These are phyloP conservation scores for Pyrus communis DNA, from an alignment of 306 rosid species.

Conservation along the genomic window DNA sequence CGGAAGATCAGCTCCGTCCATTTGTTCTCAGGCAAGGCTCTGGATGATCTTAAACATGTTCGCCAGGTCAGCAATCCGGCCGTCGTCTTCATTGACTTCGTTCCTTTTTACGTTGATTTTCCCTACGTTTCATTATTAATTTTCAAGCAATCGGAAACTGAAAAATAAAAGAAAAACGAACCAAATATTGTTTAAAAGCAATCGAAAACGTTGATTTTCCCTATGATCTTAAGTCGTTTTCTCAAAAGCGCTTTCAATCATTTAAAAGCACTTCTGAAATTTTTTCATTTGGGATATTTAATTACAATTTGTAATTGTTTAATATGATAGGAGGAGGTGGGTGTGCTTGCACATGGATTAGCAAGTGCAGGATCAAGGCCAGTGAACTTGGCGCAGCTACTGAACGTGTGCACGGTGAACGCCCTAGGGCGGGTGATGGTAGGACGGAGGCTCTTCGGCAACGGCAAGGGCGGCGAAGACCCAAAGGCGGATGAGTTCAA, in stretches of 20 bases:
- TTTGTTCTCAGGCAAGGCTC: constrained; percentile 69
- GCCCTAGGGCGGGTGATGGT: constrained; percentile 57
- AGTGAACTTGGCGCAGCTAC: constrained; percentile 44
- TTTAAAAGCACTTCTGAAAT: too few relatives aligned
- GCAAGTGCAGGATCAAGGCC: constrained; percentile 30
- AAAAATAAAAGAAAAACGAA: too few relatives aligned
- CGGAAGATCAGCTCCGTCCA: constrained; percentile 74
- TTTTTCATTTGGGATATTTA: too few relatives aligned
- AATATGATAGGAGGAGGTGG: constrained; percentile 58
- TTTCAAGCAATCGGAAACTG: background rate
- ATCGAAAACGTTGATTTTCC: too few relatives aligned
- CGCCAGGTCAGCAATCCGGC: constrained; percentile 44
- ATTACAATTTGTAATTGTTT: too few relatives aligned
- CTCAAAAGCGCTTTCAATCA: too few relatives aligned
- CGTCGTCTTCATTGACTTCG: background rate
- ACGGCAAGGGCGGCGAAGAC: constrained; percentile 33
- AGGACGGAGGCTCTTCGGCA: constrained; percentile 53
- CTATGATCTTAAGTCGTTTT: too few relatives aligned
- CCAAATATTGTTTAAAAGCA: too few relatives aligned
- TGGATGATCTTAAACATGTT: constrained; percentile 55
- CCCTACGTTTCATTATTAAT: background rate
- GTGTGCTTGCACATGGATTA: constrained; percentile 32
- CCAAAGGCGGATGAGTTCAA: constrained; percentile 55
- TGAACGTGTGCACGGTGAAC: constrained; percentile 58
- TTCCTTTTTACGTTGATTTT: background rate